Percentiles rank a stretch among this genome's conserved stretches.
Conservation (phyloP, 2,329 filamentous ascomycete species). For the Sporothrix pseudoabietina region DNA sequence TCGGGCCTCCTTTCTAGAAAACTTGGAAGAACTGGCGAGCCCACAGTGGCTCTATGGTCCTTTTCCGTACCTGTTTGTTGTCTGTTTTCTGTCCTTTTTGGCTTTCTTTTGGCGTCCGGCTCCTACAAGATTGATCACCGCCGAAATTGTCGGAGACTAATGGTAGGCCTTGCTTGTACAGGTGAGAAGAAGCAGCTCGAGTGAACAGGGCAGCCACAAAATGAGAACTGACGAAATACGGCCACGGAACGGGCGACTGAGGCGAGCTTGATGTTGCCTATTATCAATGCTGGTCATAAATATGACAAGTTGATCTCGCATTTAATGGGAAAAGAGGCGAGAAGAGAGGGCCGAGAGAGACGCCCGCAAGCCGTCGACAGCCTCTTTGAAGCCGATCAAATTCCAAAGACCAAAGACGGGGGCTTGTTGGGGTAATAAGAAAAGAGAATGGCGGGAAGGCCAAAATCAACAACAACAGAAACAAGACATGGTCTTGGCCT, state of each 20-base stretch:
- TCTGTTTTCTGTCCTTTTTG: neutral
- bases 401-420: neutral
- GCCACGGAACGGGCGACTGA: conserved; percentile 15
- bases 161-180: neutral
- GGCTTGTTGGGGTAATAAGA: neutral
- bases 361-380: neutral
- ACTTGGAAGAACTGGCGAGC: conserved; percentile 2
- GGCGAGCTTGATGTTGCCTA: neutral
- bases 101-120: neutral
- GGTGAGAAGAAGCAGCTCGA: conserved; percentile 16
- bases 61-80: neutral
- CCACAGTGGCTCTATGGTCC: neutral
- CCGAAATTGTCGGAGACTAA: conserved; percentile 27
- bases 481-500: conserved; percentile 7
- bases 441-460: conserved; percentile 4
- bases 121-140: conserved; percentile 27
- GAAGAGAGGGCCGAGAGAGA: conserved; percentile 10
- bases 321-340: neutral
- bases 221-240: conserved; percentile 28
- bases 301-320: neutral
- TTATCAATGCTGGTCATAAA: neutral
- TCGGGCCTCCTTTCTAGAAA: conserved; percentile 28
- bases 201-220: conserved; percentile 22
- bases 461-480: conserved; percentile 1
- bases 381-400: conserved; percentile 7